Evolutionary conservation across 495 filamentous ascomycete genomes (phyloP), one percentile per base, ranked within the genome.

Genomic region (Penicillium macrosclerotiorum): DNA sequence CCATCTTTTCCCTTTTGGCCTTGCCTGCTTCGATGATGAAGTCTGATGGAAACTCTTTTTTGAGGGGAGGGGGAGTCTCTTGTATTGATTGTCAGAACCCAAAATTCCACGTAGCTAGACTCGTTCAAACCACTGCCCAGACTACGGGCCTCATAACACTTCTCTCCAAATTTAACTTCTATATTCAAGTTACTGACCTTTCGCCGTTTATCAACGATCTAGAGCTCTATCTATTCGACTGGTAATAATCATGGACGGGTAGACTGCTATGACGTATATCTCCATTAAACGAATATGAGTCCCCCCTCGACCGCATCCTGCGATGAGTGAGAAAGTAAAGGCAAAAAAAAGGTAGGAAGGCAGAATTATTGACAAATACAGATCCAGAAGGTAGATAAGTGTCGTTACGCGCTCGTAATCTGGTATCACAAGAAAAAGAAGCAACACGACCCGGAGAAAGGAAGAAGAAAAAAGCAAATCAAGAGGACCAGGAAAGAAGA

Each of bases 331-430:
- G 18, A 34, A 40, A 31, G 31, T 8, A 33, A 48, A 35, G 35
- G 14, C 36, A 52, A 37, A 37, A 23, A 44, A 31, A n/a, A 36
- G n/a, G n/a, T n/a, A n/a, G n/a, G 45, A 47, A 48, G 29, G 43
- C 52, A 51, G 47, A 42, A 51, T 60, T 58, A 53, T 61, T 53
- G 55, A 62, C 51, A 65, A 62, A 61, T 64, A 65, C 55, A 65
- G 52, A 49, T 53, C 52, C 44, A 69, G 59, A 60, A 62, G 51
- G 40, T 54, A 63, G 50, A 56, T 43, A 47, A 19, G 24, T 49
- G 37, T 65, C 65, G 51, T 62, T 54, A 42, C 31, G 33, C 38
- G 65, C 60, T 64, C 58, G 48, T 68, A 66, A 62, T 57, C 57
- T 70, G 67, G 64, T 70, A 68, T 70, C 63, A 57, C 55, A 51